Percentiles rank a stretch among this genome's conserved stretches.
These are phyloP conservation scores for Lodderomyces jiufengensis DNA, from an alignment of 1,139 yeast species.

Conservation along the genomic window DNA sequence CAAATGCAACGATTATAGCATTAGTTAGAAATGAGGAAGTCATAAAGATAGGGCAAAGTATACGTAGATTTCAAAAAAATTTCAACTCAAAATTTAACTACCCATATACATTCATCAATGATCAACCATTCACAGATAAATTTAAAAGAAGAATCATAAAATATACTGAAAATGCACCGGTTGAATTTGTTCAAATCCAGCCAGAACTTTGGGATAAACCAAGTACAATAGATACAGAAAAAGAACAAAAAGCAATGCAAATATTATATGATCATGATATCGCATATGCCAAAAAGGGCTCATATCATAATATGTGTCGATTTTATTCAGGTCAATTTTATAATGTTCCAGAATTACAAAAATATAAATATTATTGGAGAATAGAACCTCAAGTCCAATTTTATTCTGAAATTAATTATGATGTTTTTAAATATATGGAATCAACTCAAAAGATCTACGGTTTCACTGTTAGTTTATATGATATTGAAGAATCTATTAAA, in stretches of 20 bases:
- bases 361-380: conserved; percentile 67
- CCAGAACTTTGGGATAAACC: conserved; percentile 67
- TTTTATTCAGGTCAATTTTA: conserved; percentile 59
- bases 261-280: conserved; percentile 44
- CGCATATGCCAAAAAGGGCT: conserved; percentile 58
- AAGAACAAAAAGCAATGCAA: conserved; percentile 38
- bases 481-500: conserved; percentile 58
- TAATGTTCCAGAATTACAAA: conserved; percentile 54
- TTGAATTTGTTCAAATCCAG: conserved; percentile 57
- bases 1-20: conserved; percentile 72
- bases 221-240: conserved; percentile 42
- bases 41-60: conserved; percentile 45
- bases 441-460: conserved; percentile 65
- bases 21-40: conserved; percentile 67
- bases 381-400: conserved; percentile 73
- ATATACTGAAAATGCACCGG: conserved; percentile 44
- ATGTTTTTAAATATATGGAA: conserved; percentile 71
- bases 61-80: conserved; percentile 54
- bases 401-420: conserved; percentile 67
- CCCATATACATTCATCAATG: conserved; percentile 80
- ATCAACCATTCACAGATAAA: conserved; percentile 55
- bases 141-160: conserved; percentile 46
- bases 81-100: conserved; percentile 71
- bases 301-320: conserved; percentile 75
- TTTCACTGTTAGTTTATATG: conserved; percentile 64